Base-by-base conservation (phyloP, 768 basidiomycete species). In the Boletus sp. region DNA sequence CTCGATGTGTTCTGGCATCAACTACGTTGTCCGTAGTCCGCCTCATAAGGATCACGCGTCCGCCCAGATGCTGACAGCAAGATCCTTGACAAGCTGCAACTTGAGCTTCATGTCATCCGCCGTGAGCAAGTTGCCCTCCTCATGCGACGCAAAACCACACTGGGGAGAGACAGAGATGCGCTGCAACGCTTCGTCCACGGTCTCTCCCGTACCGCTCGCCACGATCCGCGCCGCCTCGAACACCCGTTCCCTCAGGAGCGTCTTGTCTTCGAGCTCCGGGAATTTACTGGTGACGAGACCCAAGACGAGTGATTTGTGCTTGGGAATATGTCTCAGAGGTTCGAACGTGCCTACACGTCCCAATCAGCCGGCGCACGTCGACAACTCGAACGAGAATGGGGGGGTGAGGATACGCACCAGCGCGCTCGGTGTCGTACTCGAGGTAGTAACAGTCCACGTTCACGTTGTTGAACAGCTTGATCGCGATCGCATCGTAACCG, bases 81-180 rank as follows among this genome's bases (percentile, higher is more conserved):
- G 68, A 20, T 73, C 68, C 35, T 68, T 67, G 37, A 75, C 71
- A 33, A 77, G 67, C 42, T 47, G 47, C 36, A 70, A 24, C 47
- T 69, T 69, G 20, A 48, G 60, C 48, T 65, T 65, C 64, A 78
- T 73, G 49, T 78, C 75, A 4, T 72, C 69, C 17, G 66, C 63
- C 5, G 53, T 57, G 17, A 80, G 70, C 36, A 63, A 57, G 61
- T 81, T 82, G 0, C 80, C 79, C 40, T 79, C 78, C 1, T 73
- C 64, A 56, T 79, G 79, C 7, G 72, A 75, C 15, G 79, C 79
- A 58, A 80, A 81, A 11, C 81, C 81, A 50, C 81, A 82, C 65
- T 82, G 80, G 1, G 80, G 77, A n/a, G 75, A 76, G 55, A 82
- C 72, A 47, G 72, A 70, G 30, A 82, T 71, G 55, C 75, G 76